Conservation (phyloP, 768 basidiomycete species). For the Lentinula detonsa region DNA sequence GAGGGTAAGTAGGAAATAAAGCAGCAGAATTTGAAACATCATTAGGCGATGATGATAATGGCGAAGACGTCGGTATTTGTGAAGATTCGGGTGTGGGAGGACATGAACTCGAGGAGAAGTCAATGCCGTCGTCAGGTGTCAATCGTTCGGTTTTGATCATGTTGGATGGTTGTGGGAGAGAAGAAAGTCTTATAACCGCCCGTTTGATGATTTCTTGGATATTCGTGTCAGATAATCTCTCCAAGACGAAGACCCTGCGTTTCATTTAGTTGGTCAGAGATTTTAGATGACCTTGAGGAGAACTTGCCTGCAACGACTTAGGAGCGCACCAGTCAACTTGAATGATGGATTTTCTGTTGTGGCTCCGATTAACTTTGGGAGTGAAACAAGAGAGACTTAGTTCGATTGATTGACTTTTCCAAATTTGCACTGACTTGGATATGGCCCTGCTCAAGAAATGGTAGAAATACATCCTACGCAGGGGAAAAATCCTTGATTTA, state of each 20-base stretch:
- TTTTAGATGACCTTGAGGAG: constrained; percentile 3
- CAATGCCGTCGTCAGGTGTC: not conserved
- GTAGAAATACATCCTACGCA: constrained; percentile 68
- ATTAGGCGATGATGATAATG: not conserved
- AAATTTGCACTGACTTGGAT: constrained; percentile 44
- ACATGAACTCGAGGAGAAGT: not conserved
- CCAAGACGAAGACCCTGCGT: constrained; percentile 65
- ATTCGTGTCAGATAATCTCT: constrained; percentile 60
- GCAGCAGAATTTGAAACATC: constrained; percentile 8
- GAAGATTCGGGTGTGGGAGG: not conserved
- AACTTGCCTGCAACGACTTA: constrained; percentile 71
- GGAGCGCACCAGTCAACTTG: constrained; percentile 64
- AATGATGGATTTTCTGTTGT: constrained; percentile 92
- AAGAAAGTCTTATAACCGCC: constrained; percentile 34
- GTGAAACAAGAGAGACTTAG: not conserved
- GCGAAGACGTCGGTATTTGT: constrained; percentile 10
- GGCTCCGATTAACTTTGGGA: constrained; percentile 60
- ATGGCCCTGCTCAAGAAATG: constrained; percentile 72
- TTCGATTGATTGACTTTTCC: not conserved
- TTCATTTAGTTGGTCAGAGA: constrained; percentile 10
- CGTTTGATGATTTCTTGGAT: constrained; percentile 51
- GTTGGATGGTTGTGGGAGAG: not conserved
- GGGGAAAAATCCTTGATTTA: not conserved
- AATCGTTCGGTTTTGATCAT: not conserved
- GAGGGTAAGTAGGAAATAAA: constrained; percentile 17